Evolutionary conservation across 371 early-diverging fungal genomes (phyloP), one percentile per base, ranked within the genome.

Genomic region (Apophysomyces elegans): DNA sequence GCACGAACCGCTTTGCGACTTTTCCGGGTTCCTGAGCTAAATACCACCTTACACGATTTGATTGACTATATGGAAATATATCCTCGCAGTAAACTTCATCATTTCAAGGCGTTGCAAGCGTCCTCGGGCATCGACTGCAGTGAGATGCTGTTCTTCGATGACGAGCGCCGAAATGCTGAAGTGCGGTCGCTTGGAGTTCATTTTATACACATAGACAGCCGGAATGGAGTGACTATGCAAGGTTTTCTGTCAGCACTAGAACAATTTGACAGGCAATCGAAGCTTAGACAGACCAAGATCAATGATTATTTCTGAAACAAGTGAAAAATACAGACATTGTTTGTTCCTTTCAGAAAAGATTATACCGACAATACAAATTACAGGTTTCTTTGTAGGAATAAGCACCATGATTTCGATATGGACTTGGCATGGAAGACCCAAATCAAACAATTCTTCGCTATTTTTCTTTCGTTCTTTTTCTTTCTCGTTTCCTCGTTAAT

Each of bases 131-230:
- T 83, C 37, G 56, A 61, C 0, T 87, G 74, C 62, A 54, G 68
- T 4, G 74, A 82, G 8, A 87, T 87, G 88, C 46, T 85, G 1
- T 87, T 87, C 62, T 87, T 87, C 65, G 88, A 87, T 58, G 88
- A 87, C 62, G 85, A 86, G 62, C 46, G 50, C 11, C 67, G 84
- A 41, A 87, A 87, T 56, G 61, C 62, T 1, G 74, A 79, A 45
- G 84, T 82, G 7, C 59, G 62, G 5, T 70, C 63, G 1, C 60
- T 83, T 0, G 80, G 80, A 5, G 80, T 80, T 0, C 74, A 75
- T 58, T 77, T 83, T 56, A 62, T 68, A 1, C 63, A 56, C 14
- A 68, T 83, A 5, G 65, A 78, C 38, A 37, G 64, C 0, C 39
- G 66, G n/a, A 63, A 66, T 4, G 80, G 80, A 6, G 69, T 83